A percentile compares a stretch with the other conserved stretches of the same genome.
These are phyloP conservation scores for Fusarium pseudoanthophilum DNA, from an alignment of 2,329 filamentous ascomycete genomes.

Conservation along the genomic window DNA sequence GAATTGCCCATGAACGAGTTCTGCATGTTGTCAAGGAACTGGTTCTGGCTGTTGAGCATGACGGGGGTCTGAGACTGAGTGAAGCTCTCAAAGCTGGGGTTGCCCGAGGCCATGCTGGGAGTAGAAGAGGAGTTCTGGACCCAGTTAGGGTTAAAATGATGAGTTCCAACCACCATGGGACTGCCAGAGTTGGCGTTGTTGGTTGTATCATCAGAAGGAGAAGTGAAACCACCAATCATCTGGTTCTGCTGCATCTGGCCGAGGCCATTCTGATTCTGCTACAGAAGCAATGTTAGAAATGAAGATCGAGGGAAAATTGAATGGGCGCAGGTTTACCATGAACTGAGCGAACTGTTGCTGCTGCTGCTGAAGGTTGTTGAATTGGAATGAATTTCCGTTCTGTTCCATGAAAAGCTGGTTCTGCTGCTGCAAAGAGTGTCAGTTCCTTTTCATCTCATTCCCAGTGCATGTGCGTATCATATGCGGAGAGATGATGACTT, in stretches of 20 bases:
- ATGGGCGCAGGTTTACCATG: not conserved
- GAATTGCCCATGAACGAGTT: not conserved
- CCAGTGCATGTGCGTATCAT: not conserved
- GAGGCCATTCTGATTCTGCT: not conserved
- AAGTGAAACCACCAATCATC: not conserved
- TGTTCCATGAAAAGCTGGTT: not conserved
- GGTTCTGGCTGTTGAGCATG: not conserved
- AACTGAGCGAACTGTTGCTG: not conserved
- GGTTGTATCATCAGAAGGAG: not conserved
- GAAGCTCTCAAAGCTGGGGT: not conserved
- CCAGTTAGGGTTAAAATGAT: not conserved
- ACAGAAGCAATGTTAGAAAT: not conserved
- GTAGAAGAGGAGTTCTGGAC: not conserved
- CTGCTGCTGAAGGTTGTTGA: not conserved
- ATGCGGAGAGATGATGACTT: not conserved
- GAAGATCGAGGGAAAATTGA: not conserved
- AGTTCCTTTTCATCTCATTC: slow-evolving; percentile 7
- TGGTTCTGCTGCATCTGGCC: not conserved
- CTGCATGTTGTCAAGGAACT: not conserved
- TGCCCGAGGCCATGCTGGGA: not conserved
- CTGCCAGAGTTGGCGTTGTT: not conserved
- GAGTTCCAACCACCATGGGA: slow-evolving; percentile 1
- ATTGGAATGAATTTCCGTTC: not conserved
- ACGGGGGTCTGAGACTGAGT: not conserved
- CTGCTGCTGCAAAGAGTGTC: not conserved